Base-by-base conservation (phyloP, 2,329 filamentous ascomycete species). In the Arthrobotrys iridis region DNA sequence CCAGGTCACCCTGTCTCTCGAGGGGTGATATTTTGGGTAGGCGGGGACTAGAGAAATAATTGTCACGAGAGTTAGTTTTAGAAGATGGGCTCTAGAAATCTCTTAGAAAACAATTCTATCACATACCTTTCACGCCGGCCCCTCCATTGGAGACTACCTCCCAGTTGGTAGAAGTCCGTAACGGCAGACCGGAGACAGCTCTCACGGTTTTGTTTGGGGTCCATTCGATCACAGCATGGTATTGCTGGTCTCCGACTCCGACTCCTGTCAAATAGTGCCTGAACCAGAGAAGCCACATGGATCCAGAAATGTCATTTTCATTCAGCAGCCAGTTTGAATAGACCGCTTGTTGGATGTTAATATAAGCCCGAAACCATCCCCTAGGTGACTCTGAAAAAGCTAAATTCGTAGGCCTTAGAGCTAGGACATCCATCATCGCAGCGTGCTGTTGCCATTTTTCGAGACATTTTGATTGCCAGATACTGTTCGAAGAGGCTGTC, bases 301-400 rank as follows among this genome's bases (percentile, higher is more conserved):
- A 74, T 60, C 70, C 70, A 15, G 70, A 66, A 22, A 74, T 74
- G 57, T 74, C 70, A 45, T 45, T 66, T 74, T 74, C 70, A 20
- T 67, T 60, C 45, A 67, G 55, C 22, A 74, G 57, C 70, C 70
- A 74, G 62, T 74, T 74, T 63, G 70, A 74, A 35, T 74, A 74
- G 35, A 74, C 70, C 11, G 70, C 63, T 60, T 37, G 62, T 45
- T 74, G 62, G 62, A 74, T 67, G 48, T 41, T 22, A 58, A 66
- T 74, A 20, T 67, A 74, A 13, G 70, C 70, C 26, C 41, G 62
- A 62, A 74, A 74, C 70, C 70, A 74, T 46, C 70, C 70, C 20
- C 57, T 74, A 74, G 62, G 70, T 74, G 70, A 74, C 57, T 67
- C 70, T 74, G 70, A 74, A 66, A 74, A 74, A 52, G 55, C 70